These are phyloP conservation scores for Helianthus tuberosus DNA, from an alignment of 129 eudicot genomes.

Conservation along the genomic window DNA sequence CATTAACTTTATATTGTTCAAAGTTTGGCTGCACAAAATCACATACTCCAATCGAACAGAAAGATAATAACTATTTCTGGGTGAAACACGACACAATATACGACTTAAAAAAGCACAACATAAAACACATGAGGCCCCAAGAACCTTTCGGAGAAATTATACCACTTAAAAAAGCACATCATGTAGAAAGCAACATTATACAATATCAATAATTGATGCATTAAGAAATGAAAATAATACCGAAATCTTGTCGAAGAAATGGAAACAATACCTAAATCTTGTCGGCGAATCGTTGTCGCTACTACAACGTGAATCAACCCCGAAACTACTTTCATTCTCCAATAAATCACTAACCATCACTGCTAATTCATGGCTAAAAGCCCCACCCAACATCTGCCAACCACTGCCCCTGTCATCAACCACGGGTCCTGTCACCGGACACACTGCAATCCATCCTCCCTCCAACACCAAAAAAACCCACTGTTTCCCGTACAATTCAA, in stretches of 20 bases:
- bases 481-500: background rate
- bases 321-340: slow-evolving; percentile 74
- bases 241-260: too few relatives aligned
- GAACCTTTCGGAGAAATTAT: background rate
- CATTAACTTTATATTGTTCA: too few relatives aligned
- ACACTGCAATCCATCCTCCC: slow-evolving; percentile 68
- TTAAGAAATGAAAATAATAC: background rate
- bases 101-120: too few relatives aligned
- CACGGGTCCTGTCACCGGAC: slow-evolving; percentile 52
- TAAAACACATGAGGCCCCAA: background rate
- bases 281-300: slow-evolving; percentile 85
- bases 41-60: background rate
- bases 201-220: slow-evolving; percentile 17
- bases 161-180: background rate
- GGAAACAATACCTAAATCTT: slow-evolving; percentile 66
- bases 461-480: background rate
- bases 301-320: slow-evolving; percentile 67
- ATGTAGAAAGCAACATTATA: too few relatives aligned
- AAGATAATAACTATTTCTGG: background rate
- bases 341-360: slow-evolving; percentile 84
- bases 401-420: slow-evolving; percentile 43
- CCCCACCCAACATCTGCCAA: background rate
- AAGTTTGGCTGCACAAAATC: too few relatives aligned
- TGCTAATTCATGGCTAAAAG: slow-evolving; percentile 73
- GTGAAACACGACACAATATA: background rate